Base-by-base conservation (phyloP, 1,284 basidiomycete species). In the Cryptococcus sp. region DNA sequence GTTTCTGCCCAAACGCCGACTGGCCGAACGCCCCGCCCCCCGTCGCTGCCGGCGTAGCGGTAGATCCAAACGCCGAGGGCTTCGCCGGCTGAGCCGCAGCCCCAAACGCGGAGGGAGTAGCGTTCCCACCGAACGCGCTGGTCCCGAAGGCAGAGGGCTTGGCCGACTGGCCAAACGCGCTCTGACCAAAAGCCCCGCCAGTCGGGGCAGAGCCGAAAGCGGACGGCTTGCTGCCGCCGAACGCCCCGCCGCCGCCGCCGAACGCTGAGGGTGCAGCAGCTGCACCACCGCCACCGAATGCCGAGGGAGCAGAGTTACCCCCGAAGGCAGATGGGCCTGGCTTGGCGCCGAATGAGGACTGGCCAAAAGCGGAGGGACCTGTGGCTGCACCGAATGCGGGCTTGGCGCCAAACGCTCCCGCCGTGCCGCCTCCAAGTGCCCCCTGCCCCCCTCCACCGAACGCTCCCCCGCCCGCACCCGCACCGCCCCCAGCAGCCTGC, bases 261-360 rank as follows among this genome's bases (percentile, higher is more conserved):
- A 71, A 69, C 9, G 64, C 63, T 48, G 77, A 79, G 9, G 60
- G 53, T 33, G 67, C 70, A 49, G 70, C 67, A 7, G 62, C 64
- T 49, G 77, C 79, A 6, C 48, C 51, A n/a, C 28, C 28, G n/a
- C 50, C 23, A n/a, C 48, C 24, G 16, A 57, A 48, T 6, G 47
- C 51, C 9, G 58, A 24, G 12, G 53, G 46, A 0, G 66, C 42
- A 1, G 59, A 50, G 4, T 58, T 55, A 44, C 55, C 33, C 59
- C 64, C 64, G 37, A 70, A 64, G 2, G 60, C 60, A 12, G 71
- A 64, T 11, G 58, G 42, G 18, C 52, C 24, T 13, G 61, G 23
- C 8, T 56, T 51, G 20, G 46, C 42, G 28, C 28, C 28, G 28
- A 33, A 33, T 33, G 28, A 33, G 7, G 48, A 11, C 5, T 42